Evolutionary conservation across 1,139 yeast genomes (phyloP).

Genomic region (Arxiozyma slooffiae): DNA sequence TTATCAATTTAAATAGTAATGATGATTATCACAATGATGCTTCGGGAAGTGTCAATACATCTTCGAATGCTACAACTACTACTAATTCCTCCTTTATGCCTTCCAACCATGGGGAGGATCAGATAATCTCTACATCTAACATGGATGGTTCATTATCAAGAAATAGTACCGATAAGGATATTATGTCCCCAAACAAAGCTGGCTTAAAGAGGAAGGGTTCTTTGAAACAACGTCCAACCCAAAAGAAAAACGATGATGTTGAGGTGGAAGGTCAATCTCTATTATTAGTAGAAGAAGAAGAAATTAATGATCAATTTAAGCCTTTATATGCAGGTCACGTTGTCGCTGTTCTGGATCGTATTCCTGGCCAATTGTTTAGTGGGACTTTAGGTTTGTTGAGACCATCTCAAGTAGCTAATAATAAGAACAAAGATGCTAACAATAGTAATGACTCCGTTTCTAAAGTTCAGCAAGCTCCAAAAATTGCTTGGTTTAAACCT

Average conservation of each 20-base stretch:
- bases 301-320: conserved; percentile 81
- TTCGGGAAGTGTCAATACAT: conserved; percentile 30
- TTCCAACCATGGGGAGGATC: conserved; percentile 14
- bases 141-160: conserved; percentile 16
- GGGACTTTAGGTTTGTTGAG: conserved; percentile 89
- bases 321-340: conserved; percentile 97
- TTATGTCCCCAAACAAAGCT: conserved; percentile 24
- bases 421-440: conserved; percentile 11
- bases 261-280: conserved; percentile 97
- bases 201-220: conserved; percentile 73
- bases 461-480: conserved; percentile 49
- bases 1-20: conserved; percentile 35
- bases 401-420: conserved; percentile 85
- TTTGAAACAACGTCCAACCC: conserved; percentile 91
- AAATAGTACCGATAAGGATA: conserved; percentile 15
- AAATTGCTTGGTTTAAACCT: conserved; percentile 98
- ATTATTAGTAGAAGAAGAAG: conserved; percentile 87
- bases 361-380: conserved; percentile 89
- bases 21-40: conserved; percentile 68
- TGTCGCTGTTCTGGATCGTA: conserved; percentile 94
- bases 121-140: conserved; percentile 24
- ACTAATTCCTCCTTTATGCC: conserved; percentile 16
- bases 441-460: conserved; percentile 9
- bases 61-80: conserved; percentile 16
- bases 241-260: conserved; percentile 94